phyloP scores from a whole-genome alignment of 768 basidiomycete genomes.

The Auricularia sp. region DNA sequence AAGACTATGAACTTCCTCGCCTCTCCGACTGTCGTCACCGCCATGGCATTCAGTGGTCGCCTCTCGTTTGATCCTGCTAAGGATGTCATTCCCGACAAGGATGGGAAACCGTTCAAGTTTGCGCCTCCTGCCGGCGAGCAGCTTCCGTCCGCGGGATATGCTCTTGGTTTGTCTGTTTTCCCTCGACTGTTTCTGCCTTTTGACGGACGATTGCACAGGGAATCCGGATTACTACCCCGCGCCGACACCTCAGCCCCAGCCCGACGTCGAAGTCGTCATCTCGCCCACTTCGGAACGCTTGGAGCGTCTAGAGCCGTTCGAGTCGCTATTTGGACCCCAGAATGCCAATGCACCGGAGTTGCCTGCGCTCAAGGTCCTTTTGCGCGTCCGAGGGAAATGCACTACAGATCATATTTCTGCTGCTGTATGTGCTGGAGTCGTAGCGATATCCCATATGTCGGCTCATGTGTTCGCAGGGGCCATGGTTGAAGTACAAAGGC shows the following conservation, averaged over 20 bases:
- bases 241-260: conserved; percentile 61
- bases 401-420: conserved; percentile 99
- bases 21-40: conserved; percentile 93
- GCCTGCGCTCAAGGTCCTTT: conserved; percentile 69
- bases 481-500: conserved; percentile 98
- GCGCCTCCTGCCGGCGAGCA: conserved; percentile 73
- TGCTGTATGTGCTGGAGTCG: conserved; percentile 46
- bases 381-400: conserved; percentile 95
- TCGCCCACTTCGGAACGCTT: conserved; percentile 70
- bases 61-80: conserved; percentile 89
- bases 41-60: conserved; percentile 92
- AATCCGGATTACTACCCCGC: conserved; percentile 65
- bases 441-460: background rate
- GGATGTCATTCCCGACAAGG: conserved; percentile 56
- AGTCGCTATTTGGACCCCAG: conserved; percentile 54
- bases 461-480: conserved; percentile 45
- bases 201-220: conserved; percentile 13
- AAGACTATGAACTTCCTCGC: conserved; percentile 97
- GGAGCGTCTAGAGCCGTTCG: conserved; percentile 80
- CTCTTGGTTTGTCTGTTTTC: conserved; percentile 37
- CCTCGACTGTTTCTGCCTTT: conserved; percentile 18
- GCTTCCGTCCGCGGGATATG: conserved; percentile 76
- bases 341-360: conserved; percentile 60
- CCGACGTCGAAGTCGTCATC: conserved; percentile 71
- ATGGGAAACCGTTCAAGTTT: conserved; percentile 78